Percentiles rank a stretch among this genome's conserved stretches.
phyloP scores from a whole-genome alignment of 306 rosid species.

The Comarum palustre region DNA sequence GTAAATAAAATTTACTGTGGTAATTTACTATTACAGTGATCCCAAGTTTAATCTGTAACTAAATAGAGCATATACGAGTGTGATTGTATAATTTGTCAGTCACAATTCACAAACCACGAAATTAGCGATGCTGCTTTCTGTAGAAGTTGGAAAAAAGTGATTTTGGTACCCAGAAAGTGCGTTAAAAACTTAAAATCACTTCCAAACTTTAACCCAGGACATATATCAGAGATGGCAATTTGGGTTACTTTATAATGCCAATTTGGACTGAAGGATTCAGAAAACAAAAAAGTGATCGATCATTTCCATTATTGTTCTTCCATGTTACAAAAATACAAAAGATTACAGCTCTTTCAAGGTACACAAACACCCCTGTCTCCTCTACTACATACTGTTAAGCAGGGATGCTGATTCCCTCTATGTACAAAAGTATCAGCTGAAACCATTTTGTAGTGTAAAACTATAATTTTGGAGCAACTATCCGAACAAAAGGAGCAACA shows the following conservation, averaged over 20 bases:
- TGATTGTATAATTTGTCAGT: too few species aligned
- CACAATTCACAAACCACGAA: too few species aligned
- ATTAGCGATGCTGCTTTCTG: too few species aligned
- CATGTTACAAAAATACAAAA: conserved; percentile 14
- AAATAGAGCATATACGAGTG: too few species aligned
- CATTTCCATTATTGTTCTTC: conserved; percentile 3
- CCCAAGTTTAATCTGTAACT: too few species aligned
- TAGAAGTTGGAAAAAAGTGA: too few species aligned
- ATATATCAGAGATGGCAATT: not conserved
- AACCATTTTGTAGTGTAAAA: conserved; percentile 3
- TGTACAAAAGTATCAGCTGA: conserved; percentile 25
- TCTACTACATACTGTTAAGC: conserved; percentile 15
- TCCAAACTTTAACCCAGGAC: too few species aligned
- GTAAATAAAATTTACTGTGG: not conserved
- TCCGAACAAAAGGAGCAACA: not conserved
- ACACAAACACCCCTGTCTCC: conserved; percentile 3
- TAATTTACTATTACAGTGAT: too few species aligned
- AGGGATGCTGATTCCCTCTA: conserved; percentile 24
- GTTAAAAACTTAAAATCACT: too few species aligned
- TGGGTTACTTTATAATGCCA: not conserved
- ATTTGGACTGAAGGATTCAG: not conserved
- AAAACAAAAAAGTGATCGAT: not conserved
- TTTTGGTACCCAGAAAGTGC: too few species aligned
- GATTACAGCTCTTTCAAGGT: conserved; percentile 20
- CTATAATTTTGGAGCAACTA: conserved; percentile 2